Evolutionary conservation across 2,329 filamentous ascomycete species (phyloP).

Genomic region (Xylaria sp.): DNA sequence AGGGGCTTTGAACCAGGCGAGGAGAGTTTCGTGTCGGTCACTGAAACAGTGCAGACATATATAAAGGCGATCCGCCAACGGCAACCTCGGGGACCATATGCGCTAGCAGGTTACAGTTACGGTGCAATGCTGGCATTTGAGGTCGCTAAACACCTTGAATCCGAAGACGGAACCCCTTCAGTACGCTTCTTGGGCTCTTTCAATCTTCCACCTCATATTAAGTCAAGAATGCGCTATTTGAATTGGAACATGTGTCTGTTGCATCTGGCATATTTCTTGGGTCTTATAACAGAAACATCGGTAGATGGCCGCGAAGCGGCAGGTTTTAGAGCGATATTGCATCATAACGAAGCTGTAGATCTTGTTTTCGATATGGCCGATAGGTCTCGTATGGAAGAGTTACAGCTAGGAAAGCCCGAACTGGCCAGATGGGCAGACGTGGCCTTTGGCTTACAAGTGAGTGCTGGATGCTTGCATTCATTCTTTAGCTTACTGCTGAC

Average conservation of each 20-base stretch:
- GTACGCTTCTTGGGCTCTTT: constrained; percentile 53
- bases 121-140: constrained; percentile 58
- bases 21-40: constrained; percentile 44
- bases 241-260: constrained; percentile 47
- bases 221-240: constrained; percentile 47
- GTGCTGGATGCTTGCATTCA: too few species aligned
- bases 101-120: constrained; percentile 57
- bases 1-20: constrained; percentile 49
- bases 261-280: constrained; percentile 49
- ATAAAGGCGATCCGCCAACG: constrained; percentile 44
- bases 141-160: constrained; percentile 52
- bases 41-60: constrained; percentile 50
- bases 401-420: too few species aligned
- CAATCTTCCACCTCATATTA: constrained; percentile 57
- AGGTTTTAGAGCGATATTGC: too few species aligned
- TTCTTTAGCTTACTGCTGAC: too few species aligned
- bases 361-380: too few species aligned
- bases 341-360: too few species aligned
- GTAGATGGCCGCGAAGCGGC: too few species aligned
- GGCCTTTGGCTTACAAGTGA: too few species aligned
- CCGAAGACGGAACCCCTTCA: constrained; percentile 31
- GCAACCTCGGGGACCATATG: constrained; percentile 58
- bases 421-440: too few species aligned
- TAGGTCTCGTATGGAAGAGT: too few species aligned
- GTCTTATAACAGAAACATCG: constrained; percentile 42